phyloP scores from a whole-genome alignment of 305 asterid genomes.

The Ajuga reptans region DNA sequence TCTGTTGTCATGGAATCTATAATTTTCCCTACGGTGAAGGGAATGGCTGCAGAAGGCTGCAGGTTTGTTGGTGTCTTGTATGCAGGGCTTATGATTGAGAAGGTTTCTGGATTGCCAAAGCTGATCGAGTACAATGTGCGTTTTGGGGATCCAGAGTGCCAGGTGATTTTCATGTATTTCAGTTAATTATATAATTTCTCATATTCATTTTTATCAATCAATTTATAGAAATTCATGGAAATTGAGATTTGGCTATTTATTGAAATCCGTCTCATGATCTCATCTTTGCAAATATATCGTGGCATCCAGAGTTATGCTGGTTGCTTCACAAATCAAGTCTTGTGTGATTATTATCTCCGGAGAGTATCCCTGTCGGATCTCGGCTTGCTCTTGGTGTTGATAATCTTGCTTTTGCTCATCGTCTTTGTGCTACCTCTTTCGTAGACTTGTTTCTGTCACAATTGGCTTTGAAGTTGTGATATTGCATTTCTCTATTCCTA shows the following conservation, averaged over 20 bases:
- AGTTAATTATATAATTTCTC: not conserved
- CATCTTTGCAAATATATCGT: not conserved
- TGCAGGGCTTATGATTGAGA: slow-evolving; percentile 96
- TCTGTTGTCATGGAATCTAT: slow-evolving; percentile 74
- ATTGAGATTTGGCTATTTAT: not conserved
- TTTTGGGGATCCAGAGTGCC: slow-evolving; percentile 99
- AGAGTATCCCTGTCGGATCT: not conserved
- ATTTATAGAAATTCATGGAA: not conserved
- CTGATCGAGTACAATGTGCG: slow-evolving; percentile 93
- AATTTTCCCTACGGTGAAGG: slow-evolving; percentile 82
- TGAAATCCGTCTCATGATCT: too few relatives aligned
- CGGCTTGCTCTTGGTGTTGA: not conserved
- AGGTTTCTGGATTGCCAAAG: slow-evolving; percentile 74
- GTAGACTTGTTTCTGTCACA: not conserved
- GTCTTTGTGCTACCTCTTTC: not conserved
- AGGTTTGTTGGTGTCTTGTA: slow-evolving; percentile 89
- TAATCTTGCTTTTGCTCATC: not conserved
- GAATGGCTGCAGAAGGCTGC: slow-evolving; percentile 91
- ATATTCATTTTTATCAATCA: not conserved
- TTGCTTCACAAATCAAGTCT: too few relatives aligned
- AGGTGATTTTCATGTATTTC: slow-evolving; percentile 36
- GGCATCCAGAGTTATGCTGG: too few relatives aligned
- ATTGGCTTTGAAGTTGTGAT: not conserved
- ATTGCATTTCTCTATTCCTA: not conserved
- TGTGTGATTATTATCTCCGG: not conserved